Conservation (phyloP, 2,329 filamentous ascomycete species). For the Paraphaeosphaeria minitans region DNA sequence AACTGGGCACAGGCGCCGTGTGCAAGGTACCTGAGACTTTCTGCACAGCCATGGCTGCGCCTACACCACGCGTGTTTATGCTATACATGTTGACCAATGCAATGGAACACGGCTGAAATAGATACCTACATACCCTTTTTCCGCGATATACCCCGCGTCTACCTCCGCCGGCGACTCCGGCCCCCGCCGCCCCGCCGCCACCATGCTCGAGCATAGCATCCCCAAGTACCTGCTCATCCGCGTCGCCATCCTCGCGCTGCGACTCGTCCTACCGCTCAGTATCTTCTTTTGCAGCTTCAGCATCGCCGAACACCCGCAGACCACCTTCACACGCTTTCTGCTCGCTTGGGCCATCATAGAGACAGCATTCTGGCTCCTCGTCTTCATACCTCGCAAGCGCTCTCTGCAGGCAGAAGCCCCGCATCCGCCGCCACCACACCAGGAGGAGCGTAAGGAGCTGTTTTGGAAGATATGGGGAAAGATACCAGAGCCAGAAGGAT, state of each 20-base stretch:
- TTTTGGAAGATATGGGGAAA: slow-evolving; percentile 63
- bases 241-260: slow-evolving; percentile 54
- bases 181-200: slow-evolving; percentile 7
- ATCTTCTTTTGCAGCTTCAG: slow-evolving; percentile 52
- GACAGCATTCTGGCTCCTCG: slow-evolving; percentile 58
- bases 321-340: slow-evolving; percentile 37
- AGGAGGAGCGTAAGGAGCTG: slow-evolving; percentile 58
- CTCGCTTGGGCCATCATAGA: slow-evolving; percentile 58
- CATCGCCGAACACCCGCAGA: slow-evolving; percentile 43
- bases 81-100: not conserved
- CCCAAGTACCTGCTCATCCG: slow-evolving; percentile 54
- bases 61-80: not conserved
- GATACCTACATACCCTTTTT: not conserved
- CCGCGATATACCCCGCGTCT: not conserved
- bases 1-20: not conserved
- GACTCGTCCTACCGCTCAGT: slow-evolving; percentile 57
- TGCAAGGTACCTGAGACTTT: not conserved
- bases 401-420: slow-evolving; percentile 58
- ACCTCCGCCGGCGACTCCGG: not conserved
- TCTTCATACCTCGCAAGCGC: slow-evolving; percentile 59
- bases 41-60: slow-evolving; percentile 9
- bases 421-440: slow-evolving; percentile 55
- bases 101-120: slow-evolving; percentile 17
- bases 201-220: slow-evolving; percentile 50
- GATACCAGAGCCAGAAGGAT: slow-evolving; percentile 61